These are phyloP conservation scores for Rosa persica DNA, from an alignment of 306 rosid species.

Conservation along the genomic window DNA sequence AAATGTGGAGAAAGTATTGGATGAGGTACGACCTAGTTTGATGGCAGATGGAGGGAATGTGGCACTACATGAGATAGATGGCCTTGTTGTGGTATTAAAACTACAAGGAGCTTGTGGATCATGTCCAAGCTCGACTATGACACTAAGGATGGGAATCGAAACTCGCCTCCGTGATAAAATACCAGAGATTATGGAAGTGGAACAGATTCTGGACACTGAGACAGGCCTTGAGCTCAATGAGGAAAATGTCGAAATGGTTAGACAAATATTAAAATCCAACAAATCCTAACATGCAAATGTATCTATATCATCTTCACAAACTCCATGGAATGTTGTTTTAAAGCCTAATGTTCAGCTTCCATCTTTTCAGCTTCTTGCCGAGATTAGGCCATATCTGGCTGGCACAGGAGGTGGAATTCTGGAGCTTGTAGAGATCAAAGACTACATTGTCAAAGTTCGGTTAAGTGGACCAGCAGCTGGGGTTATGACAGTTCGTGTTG, in stretches of 20 bases:
- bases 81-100: slow-evolving; percentile 85
- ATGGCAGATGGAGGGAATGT: slow-evolving; percentile 99
- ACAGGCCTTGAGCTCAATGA: slow-evolving; percentile 82
- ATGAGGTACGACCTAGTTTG: slow-evolving; percentile 89
- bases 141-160: slow-evolving; percentile 92
- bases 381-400: slow-evolving; percentile 90
- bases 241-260: slow-evolving; percentile 86
- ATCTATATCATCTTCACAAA: not conserved
- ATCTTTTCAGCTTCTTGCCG: slow-evolving; percentile 69
- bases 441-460: slow-evolving; percentile 71
- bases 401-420: slow-evolving; percentile 96
- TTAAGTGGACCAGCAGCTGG: slow-evolving; percentile 90
- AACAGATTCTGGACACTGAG: slow-evolving; percentile 81
- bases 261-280: not conserved
- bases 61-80: slow-evolving; percentile 92
- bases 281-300: not conserved
- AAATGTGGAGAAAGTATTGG: slow-evolving; percentile 93
- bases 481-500: slow-evolving; percentile 91
- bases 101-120: slow-evolving; percentile 99
- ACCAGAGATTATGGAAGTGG: slow-evolving; percentile 86
- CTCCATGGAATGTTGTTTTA: not conserved
- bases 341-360: not conserved
- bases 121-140: slow-evolving; percentile 96
- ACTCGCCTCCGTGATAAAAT: slow-evolving; percentile 86
- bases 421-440: slow-evolving; percentile 68